These are phyloP conservation scores for Penstemon newberryi DNA, from an alignment of 257 asterid species.

Conservation along the genomic window DNA sequence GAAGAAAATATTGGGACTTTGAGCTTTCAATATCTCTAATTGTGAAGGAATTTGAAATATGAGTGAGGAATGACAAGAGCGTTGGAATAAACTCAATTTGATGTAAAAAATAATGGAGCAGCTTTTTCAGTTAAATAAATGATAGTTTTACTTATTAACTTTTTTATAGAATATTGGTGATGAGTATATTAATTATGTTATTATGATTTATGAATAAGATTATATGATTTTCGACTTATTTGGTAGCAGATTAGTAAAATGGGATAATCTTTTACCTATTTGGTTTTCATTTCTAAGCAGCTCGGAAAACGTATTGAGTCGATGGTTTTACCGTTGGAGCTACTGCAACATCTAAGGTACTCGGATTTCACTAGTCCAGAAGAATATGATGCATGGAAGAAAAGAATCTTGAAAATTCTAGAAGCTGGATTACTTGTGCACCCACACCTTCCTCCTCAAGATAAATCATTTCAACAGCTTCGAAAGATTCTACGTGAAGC, in stretches of 20 bases:
- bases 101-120: background rate
- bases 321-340: conserved; percentile 81
- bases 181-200: no score
- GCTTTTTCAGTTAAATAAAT: background rate
- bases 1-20: background rate
- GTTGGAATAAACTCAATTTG: conserved; percentile 5
- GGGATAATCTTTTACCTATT: no score
- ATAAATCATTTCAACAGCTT: conserved; percentile 58
- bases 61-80: background rate
- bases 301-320: conserved; percentile 79
- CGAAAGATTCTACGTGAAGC: conserved; percentile 55
- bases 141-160: background rate
- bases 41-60: background rate
- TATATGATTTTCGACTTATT: no score
- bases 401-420: conserved; percentile 66
- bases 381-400: conserved; percentile 76
- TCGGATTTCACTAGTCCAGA: conserved; percentile 64
- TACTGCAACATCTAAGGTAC: conserved; percentile 60
- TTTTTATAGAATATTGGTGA: no score
- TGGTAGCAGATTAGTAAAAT: no score
- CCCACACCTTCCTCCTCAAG: conserved; percentile 58
- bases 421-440: conserved; percentile 79
- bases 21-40: background rate
- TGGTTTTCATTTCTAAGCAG: conserved; percentile 44
- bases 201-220: no score